Base-by-base conservation (phyloP, 139 green algal genomes). In the Chlorella sp. region DNA sequence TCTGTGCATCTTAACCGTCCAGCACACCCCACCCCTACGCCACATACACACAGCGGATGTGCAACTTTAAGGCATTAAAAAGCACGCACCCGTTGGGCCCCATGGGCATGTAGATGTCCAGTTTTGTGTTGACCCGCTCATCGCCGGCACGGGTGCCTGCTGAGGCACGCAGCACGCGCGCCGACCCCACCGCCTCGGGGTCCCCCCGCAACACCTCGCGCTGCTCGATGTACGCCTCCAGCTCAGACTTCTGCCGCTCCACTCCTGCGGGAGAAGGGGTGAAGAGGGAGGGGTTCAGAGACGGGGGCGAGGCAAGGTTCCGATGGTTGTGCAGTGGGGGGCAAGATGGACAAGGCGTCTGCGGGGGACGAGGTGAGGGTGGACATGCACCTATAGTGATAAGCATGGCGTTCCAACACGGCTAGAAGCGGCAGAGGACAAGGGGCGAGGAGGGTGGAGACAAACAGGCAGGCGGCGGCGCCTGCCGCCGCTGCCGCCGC, bases 231-330 rank as follows among this genome's bases (percentile, higher is more conserved):
- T 88, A 88, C 28, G 22, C 42, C 28, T 79, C 16, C 64, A 88
- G 84, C 14, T 88, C 84, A 7, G 42, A 40, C 84, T 88, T 39
- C 39, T 88, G 84, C 84, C 24, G 18, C 1, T 64, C 66, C 66
- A 66, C 39, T 18, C 24, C 84, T 81, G 84, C 28, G 34, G 34
- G 0, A 39, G 69, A 36, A 3, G 30, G 28, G 69, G 36, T 34
- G 26, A 39, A 34, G 11, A 26, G 73, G 32, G 73, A 76, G 21
- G 22, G 24, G 68, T 34, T n/a, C 26, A 57, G 48, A 57, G 48
- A 9, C 48, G 48, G 5, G 48, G 48, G 48, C 7, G 48, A 57
- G 48, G 48, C 48, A 57, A 57, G 9, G 48, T 5, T 9, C n/a
- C n/a, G n/a, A 9, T 57, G 48, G 48, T 5, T 5, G 48, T 57